Evolutionary conservation across 2,329 filamentous ascomycete genomes (phyloP).

Genomic region (Penicillium sp.): DNA sequence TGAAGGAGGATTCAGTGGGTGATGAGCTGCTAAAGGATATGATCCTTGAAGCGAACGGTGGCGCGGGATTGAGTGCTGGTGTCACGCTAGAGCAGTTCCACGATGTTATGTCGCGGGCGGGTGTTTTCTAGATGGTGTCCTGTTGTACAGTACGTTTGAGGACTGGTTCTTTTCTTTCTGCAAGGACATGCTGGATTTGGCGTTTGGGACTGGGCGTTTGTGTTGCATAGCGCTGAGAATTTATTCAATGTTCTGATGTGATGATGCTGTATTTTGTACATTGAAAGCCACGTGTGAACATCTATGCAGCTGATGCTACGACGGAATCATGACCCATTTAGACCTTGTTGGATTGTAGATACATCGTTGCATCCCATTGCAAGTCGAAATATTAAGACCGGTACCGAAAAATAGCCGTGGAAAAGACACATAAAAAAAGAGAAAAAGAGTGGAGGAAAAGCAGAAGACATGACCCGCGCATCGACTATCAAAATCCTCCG

Average conservation of each 20-base stretch:
- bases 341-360: conserved; percentile 18
- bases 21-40: conserved; percentile 88
- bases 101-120: conserved; percentile 78
- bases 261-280: neutral
- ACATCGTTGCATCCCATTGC: conserved; percentile 24
- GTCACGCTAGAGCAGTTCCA: conserved; percentile 81
- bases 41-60: conserved; percentile 90
- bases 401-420: conserved; percentile 9
- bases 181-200: conserved; percentile 8
- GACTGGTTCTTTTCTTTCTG: neutral
- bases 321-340: conserved; percentile 5
- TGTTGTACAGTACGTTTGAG: neutral
- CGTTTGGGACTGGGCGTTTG: conserved; percentile 3
- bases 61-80: conserved; percentile 66
- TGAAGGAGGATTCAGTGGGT: conserved; percentile 74
- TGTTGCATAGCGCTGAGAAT: conserved; percentile 15
- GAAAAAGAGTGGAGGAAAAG: conserved; percentile 10
- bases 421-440: conserved; percentile 7
- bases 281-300: no score
- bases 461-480: conserved; percentile 28
- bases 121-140: conserved; percentile 64
- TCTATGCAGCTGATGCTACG: neutral
- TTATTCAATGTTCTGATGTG: neutral
- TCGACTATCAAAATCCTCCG: conserved; percentile 20
- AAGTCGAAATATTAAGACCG: conserved; percentile 12